A percentile compares a stretch with the other conserved stretches of the same genome.
Conservation (phyloP, 1,284 basidiomycete species). For the Ustilago trichophora region DNA sequence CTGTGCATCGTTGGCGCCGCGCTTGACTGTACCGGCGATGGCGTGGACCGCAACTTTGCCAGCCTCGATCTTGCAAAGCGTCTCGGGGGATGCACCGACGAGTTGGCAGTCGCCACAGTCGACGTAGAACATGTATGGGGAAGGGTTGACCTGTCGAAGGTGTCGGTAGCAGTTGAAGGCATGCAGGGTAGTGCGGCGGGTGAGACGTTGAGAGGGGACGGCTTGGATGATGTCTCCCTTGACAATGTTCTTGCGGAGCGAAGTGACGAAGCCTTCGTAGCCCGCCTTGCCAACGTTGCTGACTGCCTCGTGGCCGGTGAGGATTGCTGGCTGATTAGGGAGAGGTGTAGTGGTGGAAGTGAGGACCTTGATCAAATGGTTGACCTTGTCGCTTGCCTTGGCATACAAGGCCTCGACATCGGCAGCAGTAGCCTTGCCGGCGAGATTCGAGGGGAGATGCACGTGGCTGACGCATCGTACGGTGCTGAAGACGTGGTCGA, state of each 20-base stretch:
- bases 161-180: constrained; percentile 97
- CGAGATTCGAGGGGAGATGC: constrained; percentile 74
- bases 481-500: constrained; percentile 95
- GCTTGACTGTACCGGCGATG: constrained; percentile 91
- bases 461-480: constrained; percentile 95
- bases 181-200: constrained; percentile 85
- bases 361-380: constrained; percentile 33
- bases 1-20: constrained; percentile 77
- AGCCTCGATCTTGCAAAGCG: constrained; percentile 89
- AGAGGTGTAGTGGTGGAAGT: constrained; percentile 70
- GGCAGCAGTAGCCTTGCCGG: constrained; percentile 71
- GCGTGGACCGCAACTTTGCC: constrained; percentile 95
- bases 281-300: constrained; percentile 94
- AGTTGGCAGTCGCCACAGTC: constrained; percentile 86
- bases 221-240: constrained; percentile 99
- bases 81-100: constrained; percentile 97
- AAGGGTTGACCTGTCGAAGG: constrained; percentile 92
- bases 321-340: constrained; percentile 69
- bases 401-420: constrained; percentile 63
- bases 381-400: constrained; percentile 37
- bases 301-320: constrained; percentile 68
- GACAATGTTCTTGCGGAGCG: constrained; percentile 90
- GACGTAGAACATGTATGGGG: constrained; percentile 99
- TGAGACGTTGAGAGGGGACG: constrained; percentile 92
- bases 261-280: constrained; percentile 91